Evolutionary conservation across 148 eudicot species (phyloP), one percentile per base, ranked within the genome.

Genomic region (Camellia lanceoleosa): DNA sequence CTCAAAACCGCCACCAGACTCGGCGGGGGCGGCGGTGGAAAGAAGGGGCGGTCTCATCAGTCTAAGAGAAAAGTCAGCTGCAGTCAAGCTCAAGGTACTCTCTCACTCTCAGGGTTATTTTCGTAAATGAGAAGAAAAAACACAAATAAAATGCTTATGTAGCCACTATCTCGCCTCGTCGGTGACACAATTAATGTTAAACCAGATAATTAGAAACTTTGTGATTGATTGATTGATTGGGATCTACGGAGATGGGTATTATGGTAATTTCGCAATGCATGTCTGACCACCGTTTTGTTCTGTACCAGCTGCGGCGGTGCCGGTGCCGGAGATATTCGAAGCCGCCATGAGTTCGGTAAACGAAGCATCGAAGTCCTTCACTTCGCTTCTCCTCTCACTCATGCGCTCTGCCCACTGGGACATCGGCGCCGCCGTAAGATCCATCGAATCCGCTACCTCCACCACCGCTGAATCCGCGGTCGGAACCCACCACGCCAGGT

Each of bases 371-470:
- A 96, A 94, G 82, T 86, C 98, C 59, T 96, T 94, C 88, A 91
- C 99, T 8, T 54, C 88, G 41, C 84, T 84, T 63, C 95, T 96
- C 77, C 90, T 91, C 84, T 94, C 98, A 3, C 90, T 94, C 47
- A 96, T 96, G 99, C 95, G 93, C 78, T 90, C 97, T 7, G 98
- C 99, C 23, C 91, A 87, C 52, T 96, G 98, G 97, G 99, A 96
- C 85, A 87, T 96, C 64, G 71, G 94, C 0, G 97, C 99, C 15
- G 98, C 98, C 5, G 92, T 91, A 62, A 90, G 93, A 59, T 96
- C 97, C 70, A 96, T 96, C 66, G 95, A 92, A 83, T 84, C 80
- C 30, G 67, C 80, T 71, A 46, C 71, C 58, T 19, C 83, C 46
- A 16, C 71, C 79, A 42, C 82, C 15, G 42, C 64, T 7, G 77